Evolutionary conservation across 495 filamentous ascomycete species (phyloP).

Genomic region (Tuber borchii): DNA sequence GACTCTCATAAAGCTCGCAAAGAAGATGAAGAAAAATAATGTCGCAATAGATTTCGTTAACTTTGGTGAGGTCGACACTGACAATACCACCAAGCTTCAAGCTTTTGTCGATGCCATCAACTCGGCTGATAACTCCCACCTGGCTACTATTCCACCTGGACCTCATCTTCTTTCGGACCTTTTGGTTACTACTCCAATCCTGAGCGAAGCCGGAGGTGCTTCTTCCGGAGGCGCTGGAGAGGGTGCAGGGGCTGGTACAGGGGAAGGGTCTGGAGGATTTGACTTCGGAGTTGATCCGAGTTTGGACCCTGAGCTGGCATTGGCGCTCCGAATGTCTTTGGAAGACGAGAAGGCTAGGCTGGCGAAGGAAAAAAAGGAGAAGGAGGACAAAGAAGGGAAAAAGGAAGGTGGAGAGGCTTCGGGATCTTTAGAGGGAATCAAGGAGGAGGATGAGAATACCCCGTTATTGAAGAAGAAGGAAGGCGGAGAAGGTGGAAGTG

Average conservation of each 20-base stretch:
- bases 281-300: constrained; percentile 75
- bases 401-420: constrained; percentile 47
- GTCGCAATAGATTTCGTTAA: constrained; percentile 87
- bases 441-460: constrained; percentile 68
- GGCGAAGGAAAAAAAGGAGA: constrained; percentile 72
- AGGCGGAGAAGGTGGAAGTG: constrained; percentile 57
- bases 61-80: constrained; percentile 86
- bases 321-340: constrained; percentile 95
- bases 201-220: constrained; percentile 53
- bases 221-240: constrained; percentile 47
- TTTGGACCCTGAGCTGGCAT: constrained; percentile 82
- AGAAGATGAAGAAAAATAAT: constrained; percentile 96
- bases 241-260: constrained; percentile 53
- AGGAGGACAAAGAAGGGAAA: constrained; percentile 61
- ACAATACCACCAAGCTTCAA: constrained; percentile 83
- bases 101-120: constrained; percentile 90
- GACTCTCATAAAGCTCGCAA: constrained; percentile 78
- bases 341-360: constrained; percentile 94
- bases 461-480: constrained; percentile 59
- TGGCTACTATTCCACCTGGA: constrained; percentile 85
- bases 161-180: constrained; percentile 85
- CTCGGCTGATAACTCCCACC: constrained; percentile 77
- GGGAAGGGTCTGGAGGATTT: constrained; percentile 52
- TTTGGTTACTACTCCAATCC: constrained; percentile 82
- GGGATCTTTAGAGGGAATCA: constrained; percentile 63